These are phyloP conservation scores for Fusarium sp. DNA, from an alignment of 2,329 filamentous ascomycete species.

Conservation along the genomic window DNA sequence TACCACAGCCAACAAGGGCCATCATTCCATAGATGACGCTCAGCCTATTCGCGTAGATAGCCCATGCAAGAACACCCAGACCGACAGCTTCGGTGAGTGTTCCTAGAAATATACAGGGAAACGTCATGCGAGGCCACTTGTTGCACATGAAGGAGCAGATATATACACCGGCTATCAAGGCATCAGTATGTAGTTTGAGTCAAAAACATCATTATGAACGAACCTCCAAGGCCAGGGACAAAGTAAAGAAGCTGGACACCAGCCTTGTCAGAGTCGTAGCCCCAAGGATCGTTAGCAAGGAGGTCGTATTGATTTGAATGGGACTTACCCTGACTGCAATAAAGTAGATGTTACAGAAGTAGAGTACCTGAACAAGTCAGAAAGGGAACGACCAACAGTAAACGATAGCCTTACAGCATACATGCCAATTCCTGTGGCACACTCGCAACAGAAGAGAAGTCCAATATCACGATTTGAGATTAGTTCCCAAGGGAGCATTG, in stretches of 20 bases:
- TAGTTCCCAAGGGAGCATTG: conserved; percentile 72
- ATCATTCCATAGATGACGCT: conserved; percentile 71
- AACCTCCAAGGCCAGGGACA: conserved; percentile 68
- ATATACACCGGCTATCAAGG: conserved; percentile 59
- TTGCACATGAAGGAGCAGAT: conserved; percentile 68
- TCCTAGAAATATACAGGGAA: conserved; percentile 65
- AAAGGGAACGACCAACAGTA: conserved; percentile 33
- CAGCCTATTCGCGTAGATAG: conserved; percentile 59
- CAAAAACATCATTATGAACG: not conserved
- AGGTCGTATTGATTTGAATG: too few species aligned
- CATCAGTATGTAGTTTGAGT: not conserved
- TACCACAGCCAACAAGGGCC: conserved; percentile 69
- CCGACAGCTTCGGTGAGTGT: conserved; percentile 66
- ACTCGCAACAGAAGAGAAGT: conserved; percentile 70
- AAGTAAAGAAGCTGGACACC: conserved; percentile 70
- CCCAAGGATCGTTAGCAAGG: conserved; percentile 44
- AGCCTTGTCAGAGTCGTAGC: conserved; percentile 58
- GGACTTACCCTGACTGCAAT: conserved; percentile 59
- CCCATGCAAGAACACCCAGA: conserved; percentile 66
- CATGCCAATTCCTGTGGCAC: conserved; percentile 66
- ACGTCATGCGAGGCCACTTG: conserved; percentile 68
- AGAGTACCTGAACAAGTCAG: conserved; percentile 62
- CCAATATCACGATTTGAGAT: conserved; percentile 66
- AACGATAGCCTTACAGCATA: conserved; percentile 50
- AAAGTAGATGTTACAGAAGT: conserved; percentile 76